Conservation (phyloP, 192 early-diverging fungal genomes). For the Umbelopsis isabellina region DNA sequence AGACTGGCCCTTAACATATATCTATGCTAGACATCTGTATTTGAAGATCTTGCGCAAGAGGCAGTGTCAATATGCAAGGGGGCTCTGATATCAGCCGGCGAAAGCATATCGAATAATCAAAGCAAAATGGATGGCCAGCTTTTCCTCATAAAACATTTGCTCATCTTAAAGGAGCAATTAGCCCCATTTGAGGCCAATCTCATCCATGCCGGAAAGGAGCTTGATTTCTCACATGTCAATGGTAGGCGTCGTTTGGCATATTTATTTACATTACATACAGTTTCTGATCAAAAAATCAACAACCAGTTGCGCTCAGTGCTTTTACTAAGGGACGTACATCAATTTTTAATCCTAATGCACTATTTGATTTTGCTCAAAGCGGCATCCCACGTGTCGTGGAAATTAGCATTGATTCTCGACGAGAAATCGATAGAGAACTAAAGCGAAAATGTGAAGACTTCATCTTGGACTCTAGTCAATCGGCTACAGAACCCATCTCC, state of each 20-base stretch:
- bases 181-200: slow-evolving; percentile 77
- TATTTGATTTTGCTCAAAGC: slow-evolving; percentile 33
- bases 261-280: background rate
- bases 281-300: background rate
- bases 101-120: slow-evolving; percentile 44
- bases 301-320: background rate
- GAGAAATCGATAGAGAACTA: slow-evolving; percentile 68
- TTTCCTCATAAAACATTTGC: slow-evolving; percentile 87
- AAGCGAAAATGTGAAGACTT: slow-evolving; percentile 79
- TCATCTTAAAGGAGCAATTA: slow-evolving; percentile 83
- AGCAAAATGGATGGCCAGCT: slow-evolving; percentile 67
- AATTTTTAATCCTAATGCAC: slow-evolving; percentile 35
- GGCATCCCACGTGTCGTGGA: slow-evolving; percentile 35
- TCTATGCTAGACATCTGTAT: slow-evolving; percentile 59
- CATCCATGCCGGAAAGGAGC: slow-evolving; percentile 67
- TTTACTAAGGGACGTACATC: slow-evolving; percentile 19
- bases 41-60: slow-evolving; percentile 87
- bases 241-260: slow-evolving; percentile 40
- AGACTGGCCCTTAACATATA: background rate
- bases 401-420: slow-evolving; percentile 45
- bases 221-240: slow-evolving; percentile 68
- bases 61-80: slow-evolving; percentile 71
- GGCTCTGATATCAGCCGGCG: slow-evolving; percentile 56
- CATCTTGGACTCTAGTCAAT: slow-evolving; percentile 69
- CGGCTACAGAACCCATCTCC: slow-evolving; percentile 63